Evolutionary conservation across 345 rosid species (phyloP), one percentile per base, ranked within the genome.

Genomic region (Excoecaria agallocha): DNA sequence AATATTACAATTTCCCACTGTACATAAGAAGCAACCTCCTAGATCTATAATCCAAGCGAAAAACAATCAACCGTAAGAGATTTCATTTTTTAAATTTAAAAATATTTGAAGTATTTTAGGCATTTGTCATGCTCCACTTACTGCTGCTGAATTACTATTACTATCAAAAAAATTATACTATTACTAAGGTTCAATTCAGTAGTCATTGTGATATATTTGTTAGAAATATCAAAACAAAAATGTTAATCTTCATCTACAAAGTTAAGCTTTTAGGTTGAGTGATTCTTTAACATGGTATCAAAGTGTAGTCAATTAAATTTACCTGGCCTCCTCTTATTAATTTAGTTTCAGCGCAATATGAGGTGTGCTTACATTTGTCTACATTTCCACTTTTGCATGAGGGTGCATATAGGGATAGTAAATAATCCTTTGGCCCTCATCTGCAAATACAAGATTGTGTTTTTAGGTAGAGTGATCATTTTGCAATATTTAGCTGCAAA

Each of bases 1-100:
- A 69, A 93, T 95, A 83, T 87, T 95, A 84, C 97, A 93, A 76
- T 82, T 86, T 82, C 99, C 99, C 22, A 93, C 90, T 43, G 76
- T 74, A 68, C 90, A 91, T 78, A 91, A 87, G 89, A 90, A 89
- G 81, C 80, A 84, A 63, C 94, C 98, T 76, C 80, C 88, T 74
- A 87, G 80, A 81, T 86, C 94, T 78, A n/a, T 94, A 96, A 86
- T 95, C 90, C 84, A 86, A 78, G 38, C 98, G 99, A 10, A 91
- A 86, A 81, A 85, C n/a, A 77, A 83, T 93, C 68, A 89, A 82
- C 69, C 94, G 99, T 95, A 86, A 89, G 96, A 78, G 25, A 39
- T 65, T 77, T 76, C 15, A 13, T 66, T 73, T 51, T 19, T 37
- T 41, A 8, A 17, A 60, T 2, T 69, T 39, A 38, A 46, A 37